phyloP scores from a whole-genome alignment of 768 basidiomycete species.

The Gelatoporia subvermispora region DNA sequence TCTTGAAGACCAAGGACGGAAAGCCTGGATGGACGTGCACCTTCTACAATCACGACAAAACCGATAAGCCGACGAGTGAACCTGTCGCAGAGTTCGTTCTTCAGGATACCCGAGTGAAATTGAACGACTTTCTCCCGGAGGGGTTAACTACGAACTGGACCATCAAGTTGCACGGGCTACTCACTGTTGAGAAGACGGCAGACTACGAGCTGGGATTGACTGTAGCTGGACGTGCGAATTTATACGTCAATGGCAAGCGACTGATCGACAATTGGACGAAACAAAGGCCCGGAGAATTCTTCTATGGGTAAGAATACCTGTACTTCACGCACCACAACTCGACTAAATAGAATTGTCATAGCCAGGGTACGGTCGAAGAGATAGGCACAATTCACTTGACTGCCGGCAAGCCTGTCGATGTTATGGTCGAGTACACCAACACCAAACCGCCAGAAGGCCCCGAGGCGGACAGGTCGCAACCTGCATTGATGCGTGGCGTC shows the following conservation, averaged over 20 bases:
- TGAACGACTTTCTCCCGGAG: slow-evolving; percentile 61
- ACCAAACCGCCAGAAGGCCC: slow-evolving; percentile 41
- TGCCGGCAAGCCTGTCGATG: slow-evolving; percentile 42
- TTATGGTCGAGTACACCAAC: slow-evolving; percentile 66
- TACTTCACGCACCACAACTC: background rate
- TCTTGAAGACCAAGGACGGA: slow-evolving; percentile 46
- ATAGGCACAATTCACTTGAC: slow-evolving; percentile 43
- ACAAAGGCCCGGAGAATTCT: slow-evolving; percentile 64
- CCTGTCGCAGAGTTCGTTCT: slow-evolving; percentile 44
- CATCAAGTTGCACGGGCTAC: slow-evolving; percentile 48
- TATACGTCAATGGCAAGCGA: slow-evolving; percentile 55
- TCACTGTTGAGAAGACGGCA: slow-evolving; percentile 44
- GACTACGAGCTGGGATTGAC: slow-evolving; percentile 59
- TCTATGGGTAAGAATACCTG: slow-evolving; percentile 47
- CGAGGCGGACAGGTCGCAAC: slow-evolving; percentile 49
- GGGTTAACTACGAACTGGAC: slow-evolving; percentile 52
- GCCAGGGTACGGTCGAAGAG: slow-evolving; percentile 64
- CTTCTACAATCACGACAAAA: slow-evolving; percentile 53
- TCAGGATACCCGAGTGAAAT: slow-evolving; percentile 56
- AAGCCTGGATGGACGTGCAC: slow-evolving; percentile 59
- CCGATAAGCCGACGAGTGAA: slow-evolving; percentile 38
- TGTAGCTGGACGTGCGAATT: slow-evolving; percentile 59
- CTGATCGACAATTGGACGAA: slow-evolving; percentile 70
- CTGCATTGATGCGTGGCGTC: slow-evolving; percentile 65
- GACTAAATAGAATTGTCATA: slow-evolving; percentile 12